A percentile compares a stretch with the other conserved stretches of the same genome.
phyloP scores from a whole-genome alignment of 257 asterid species.

The Mitragyna speciosa region DNA sequence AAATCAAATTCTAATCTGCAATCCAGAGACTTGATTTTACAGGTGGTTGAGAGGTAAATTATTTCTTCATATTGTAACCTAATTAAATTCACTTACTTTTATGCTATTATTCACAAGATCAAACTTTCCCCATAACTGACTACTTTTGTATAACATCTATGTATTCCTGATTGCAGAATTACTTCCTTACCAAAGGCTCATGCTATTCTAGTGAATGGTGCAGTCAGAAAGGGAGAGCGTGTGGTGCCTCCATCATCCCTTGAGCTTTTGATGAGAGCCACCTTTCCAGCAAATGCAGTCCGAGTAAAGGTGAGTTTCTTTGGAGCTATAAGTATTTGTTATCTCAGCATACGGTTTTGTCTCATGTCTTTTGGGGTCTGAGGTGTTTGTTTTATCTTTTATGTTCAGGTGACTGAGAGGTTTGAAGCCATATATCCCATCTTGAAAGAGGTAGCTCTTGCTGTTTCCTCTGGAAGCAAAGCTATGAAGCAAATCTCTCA shows the following conservation, averaged over 20 bases:
- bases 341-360: background rate
- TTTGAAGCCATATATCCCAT: slow-evolving; percentile 29
- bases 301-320: slow-evolving; percentile 17
- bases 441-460: slow-evolving; percentile 36
- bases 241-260: slow-evolving; percentile 27
- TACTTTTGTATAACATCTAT: background rate
- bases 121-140: background rate
- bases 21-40: slow-evolving; percentile 31
- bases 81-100: background rate
- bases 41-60: slow-evolving; percentile 40
- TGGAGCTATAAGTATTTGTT: background rate
- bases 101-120: background rate
- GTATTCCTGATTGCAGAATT: slow-evolving; percentile 17
- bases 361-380: background rate
- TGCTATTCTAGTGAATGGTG: slow-evolving; percentile 23
- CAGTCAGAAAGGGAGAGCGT: slow-evolving; percentile 30
- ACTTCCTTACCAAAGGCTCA: slow-evolving; percentile 20
- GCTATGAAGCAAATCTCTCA: slow-evolving; percentile 31
- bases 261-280: slow-evolving; percentile 17
- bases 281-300: slow-evolving; percentile 25
- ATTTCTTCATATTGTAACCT: background rate
- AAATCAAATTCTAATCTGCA: slow-evolving; percentile 29
- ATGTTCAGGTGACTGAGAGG: slow-evolving; percentile 31
- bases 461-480: slow-evolving; percentile 37
- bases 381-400: background rate